Evolutionary conservation across 1,139 yeast species (phyloP).

Genomic region (Meyerozyma athensensis): DNA sequence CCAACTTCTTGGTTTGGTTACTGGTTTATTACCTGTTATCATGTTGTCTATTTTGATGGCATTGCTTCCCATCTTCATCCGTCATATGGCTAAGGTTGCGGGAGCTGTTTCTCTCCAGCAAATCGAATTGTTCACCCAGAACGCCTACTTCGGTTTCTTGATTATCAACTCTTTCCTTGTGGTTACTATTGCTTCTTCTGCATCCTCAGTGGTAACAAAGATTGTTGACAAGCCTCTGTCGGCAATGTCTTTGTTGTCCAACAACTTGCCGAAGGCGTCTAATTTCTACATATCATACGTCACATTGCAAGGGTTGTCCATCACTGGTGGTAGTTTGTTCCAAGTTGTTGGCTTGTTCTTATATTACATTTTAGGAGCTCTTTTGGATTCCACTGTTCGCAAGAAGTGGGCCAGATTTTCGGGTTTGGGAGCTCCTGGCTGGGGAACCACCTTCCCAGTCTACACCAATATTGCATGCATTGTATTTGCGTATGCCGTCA

Average conservation of each 20-base stretch:
- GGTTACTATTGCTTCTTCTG: conserved; percentile 67
- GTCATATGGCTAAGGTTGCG: conserved; percentile 57
- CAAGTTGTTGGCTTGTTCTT: conserved; percentile 72
- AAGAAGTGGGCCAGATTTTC: conserved; percentile 77
- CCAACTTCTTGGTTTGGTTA: conserved; percentile 69
- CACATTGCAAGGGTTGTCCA: conserved; percentile 76
- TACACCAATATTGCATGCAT: conserved; percentile 82
- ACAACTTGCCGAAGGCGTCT: conserved; percentile 80
- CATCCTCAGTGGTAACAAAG: conserved; percentile 65
- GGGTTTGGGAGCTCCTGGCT: conserved; percentile 56
- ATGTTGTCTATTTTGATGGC: conserved; percentile 80
- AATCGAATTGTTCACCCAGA: conserved; percentile 70
- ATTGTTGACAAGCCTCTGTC: conserved; percentile 59
- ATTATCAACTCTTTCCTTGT: conserved; percentile 69
- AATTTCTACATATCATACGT: conserved; percentile 76
- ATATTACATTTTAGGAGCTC: conserved; percentile 60
- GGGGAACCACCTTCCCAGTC: conserved; percentile 89
- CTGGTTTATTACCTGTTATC: conserved; percentile 83
- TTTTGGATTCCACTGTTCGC: conserved; percentile 79
- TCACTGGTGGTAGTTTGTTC: conserved; percentile 74
- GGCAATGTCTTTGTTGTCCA: conserved; percentile 68
- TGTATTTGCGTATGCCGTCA: conserved; percentile 70
- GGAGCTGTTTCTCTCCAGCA: conserved; percentile 64
- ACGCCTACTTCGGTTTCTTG: conserved; percentile 66
- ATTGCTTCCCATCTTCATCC: conserved; percentile 67